Evolutionary conservation across 2,329 filamentous ascomycete species (phyloP).

Genomic region (Aspergillus sp.): DNA sequence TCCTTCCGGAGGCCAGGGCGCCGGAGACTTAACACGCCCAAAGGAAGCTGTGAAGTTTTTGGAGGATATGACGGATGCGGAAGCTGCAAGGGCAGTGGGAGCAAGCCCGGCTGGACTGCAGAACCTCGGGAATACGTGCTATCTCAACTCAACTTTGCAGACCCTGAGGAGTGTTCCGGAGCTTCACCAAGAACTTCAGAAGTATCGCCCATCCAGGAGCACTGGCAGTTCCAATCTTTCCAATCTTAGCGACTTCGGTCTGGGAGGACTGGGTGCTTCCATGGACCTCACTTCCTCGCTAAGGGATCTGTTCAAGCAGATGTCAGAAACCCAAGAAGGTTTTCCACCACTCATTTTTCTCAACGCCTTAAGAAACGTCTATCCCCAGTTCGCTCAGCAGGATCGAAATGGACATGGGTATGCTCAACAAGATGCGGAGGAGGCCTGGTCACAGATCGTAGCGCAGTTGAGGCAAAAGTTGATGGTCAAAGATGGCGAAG

Average conservation of each 20-base stretch:
- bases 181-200: constrained; percentile 73
- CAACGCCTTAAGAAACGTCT: constrained; percentile 72
- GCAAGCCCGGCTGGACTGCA: constrained; percentile 84
- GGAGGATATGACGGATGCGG: constrained; percentile 97
- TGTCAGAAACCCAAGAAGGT: constrained; percentile 86
- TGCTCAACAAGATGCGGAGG: constrained; percentile 98
- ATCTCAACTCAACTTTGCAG: constrained; percentile 97
- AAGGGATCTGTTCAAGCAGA: constrained; percentile 80
- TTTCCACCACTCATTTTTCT: constrained; percentile 83
- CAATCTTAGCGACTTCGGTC: constrained; percentile 54
- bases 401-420: constrained; percentile 79
- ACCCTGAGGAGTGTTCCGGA: constrained; percentile 85
- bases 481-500: constrained; percentile 57
- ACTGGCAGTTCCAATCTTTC: constrained; percentile 36
- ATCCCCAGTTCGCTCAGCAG: constrained; percentile 90
- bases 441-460: constrained; percentile 96
- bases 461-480: constrained; percentile 78
- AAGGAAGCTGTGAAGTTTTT: constrained; percentile 82
- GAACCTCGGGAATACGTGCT: constrained; percentile 97
- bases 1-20: constrained; percentile 64
- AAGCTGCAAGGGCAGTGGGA: constrained; percentile 77
- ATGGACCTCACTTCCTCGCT: constrained; percentile 75
- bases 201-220: constrained; percentile 53
- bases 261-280: constrained; percentile 59
- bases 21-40: constrained; percentile 65